A percentile compares a stretch with the other conserved stretches of the same genome.
These are phyloP conservation scores for Hemerocallis citrina DNA, from an alignment of 106 monocot genomes.

Conservation along the genomic window DNA sequence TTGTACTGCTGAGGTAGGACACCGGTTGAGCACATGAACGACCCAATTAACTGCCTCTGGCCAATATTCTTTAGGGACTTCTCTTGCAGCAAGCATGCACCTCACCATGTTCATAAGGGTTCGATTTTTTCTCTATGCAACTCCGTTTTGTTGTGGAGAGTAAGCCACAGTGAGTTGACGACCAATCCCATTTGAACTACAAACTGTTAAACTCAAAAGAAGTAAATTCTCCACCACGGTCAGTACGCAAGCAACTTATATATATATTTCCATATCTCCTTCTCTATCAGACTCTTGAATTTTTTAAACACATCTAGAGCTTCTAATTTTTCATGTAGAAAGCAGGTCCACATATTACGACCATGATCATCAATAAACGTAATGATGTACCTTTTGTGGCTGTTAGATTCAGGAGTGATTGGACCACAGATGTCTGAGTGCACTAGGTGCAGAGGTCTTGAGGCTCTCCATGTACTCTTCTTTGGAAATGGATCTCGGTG, in stretches of 20 bases:
- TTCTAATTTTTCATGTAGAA: neutral
- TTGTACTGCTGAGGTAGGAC: neutral
- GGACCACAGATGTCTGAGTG: neutral
- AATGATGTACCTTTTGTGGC: conserved; percentile 1
- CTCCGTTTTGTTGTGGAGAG: conserved; percentile 7
- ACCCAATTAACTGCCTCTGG: neutral
- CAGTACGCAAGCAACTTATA: neutral
- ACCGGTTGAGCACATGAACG: neutral
- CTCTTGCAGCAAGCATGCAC: too few relatives aligned
- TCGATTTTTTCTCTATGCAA: too few relatives aligned
- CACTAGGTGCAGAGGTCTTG: neutral
- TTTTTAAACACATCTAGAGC: conserved; percentile 2
- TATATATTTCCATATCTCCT: neutral
- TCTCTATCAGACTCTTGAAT: neutral
- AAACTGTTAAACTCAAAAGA: conserved; percentile 4
- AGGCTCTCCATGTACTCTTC: neutral
- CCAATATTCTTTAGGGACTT: neutral
- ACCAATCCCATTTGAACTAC: conserved; percentile 8
- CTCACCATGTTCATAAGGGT: too few relatives aligned
- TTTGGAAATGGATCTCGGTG: neutral
- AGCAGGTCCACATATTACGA: neutral
- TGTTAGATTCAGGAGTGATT: neutral
- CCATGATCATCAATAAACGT: neutral
- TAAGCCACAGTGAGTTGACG: neutral
- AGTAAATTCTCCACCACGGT: too few relatives aligned